Percentiles rank a stretch among this genome's conserved stretches.
phyloP scores from a whole-genome alignment of 495 filamentous ascomycete species.

The Xylaria sp. region DNA sequence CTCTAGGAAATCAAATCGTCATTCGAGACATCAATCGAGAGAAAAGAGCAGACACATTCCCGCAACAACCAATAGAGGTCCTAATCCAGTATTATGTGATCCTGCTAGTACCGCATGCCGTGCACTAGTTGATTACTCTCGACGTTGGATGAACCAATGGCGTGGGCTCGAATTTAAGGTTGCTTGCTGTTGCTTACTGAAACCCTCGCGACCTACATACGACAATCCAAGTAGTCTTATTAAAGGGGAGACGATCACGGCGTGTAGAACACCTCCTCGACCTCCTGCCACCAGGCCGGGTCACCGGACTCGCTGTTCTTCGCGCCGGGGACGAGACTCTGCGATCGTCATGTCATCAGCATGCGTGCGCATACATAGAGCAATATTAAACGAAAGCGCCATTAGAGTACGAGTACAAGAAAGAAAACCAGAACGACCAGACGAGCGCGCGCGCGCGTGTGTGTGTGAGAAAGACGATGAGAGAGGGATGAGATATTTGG shows the following conservation, averaged over 20 bases:
- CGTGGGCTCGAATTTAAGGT: too few species aligned
- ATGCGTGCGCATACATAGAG: not conserved
- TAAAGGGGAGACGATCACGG: slow-evolving; percentile 44
- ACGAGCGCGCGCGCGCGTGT: too few species aligned
- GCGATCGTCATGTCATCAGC: not conserved
- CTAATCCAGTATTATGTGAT: not conserved
- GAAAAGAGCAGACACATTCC: not conserved
- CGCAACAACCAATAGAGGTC: not conserved
- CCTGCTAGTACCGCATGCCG: not conserved
- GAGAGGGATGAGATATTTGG: not conserved
- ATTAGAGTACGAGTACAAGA: too few species aligned
- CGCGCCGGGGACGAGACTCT: slow-evolving; percentile 65
- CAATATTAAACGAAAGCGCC: not conserved
- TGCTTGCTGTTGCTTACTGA: too few species aligned
- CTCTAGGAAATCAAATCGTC: not conserved
- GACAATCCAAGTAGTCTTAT: not conserved
- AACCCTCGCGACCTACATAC: not conserved
- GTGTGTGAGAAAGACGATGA: too few species aligned
- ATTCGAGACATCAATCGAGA: not conserved
- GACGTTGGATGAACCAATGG: not conserved
- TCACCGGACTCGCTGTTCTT: slow-evolving; percentile 65
- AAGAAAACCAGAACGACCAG: not conserved
- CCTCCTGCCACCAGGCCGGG: slow-evolving; percentile 72
- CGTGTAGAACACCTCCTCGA: slow-evolving; percentile 76
- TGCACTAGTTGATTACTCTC: not conserved